A percentile compares a stretch with the other conserved stretches of the same genome.
These are phyloP conservation scores for Xylaria sp. DNA, from an alignment of 495 filamentous ascomycete genomes.

Conservation along the genomic window DNA sequence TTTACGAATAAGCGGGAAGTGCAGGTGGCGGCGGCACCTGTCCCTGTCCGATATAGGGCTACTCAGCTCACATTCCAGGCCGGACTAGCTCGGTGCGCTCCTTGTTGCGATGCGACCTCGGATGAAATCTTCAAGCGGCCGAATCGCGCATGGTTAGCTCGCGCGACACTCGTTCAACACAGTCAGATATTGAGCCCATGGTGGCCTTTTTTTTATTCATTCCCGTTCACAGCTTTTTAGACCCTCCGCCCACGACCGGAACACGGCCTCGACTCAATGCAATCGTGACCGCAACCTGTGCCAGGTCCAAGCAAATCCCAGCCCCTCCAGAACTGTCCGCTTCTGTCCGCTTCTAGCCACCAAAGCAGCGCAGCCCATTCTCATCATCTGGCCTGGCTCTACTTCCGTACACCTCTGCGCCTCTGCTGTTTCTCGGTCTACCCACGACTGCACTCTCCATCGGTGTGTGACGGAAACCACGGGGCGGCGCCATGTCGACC, in stretches of 20 bases:
- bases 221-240: neutral
- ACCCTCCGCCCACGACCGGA: neutral
- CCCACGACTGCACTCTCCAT: neutral
- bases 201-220: neutral
- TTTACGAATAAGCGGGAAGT: neutral
- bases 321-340: constrained; percentile 20
- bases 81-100: neutral
- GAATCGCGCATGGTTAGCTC: neutral
- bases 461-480: constrained; percentile 29
- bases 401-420: neutral
- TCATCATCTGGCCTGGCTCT: neutral
- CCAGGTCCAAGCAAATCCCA: constrained; percentile 1
- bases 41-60: constrained; percentile 16
- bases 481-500: constrained; percentile 50
- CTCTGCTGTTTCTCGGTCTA: neutral
- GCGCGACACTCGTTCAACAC: constrained; percentile 1
- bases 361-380: neutral
- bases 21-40: neutral
- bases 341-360: constrained; percentile 27
- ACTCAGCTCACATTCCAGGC: neutral
- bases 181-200: neutral
- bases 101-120: constrained; percentile 13
- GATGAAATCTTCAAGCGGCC: constrained; percentile 4
- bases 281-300: too few relatives aligned
- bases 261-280: neutral